Evolutionary conservation across 1,139 yeast genomes (phyloP).

Genomic region (Scheffersomyces lignicola): DNA sequence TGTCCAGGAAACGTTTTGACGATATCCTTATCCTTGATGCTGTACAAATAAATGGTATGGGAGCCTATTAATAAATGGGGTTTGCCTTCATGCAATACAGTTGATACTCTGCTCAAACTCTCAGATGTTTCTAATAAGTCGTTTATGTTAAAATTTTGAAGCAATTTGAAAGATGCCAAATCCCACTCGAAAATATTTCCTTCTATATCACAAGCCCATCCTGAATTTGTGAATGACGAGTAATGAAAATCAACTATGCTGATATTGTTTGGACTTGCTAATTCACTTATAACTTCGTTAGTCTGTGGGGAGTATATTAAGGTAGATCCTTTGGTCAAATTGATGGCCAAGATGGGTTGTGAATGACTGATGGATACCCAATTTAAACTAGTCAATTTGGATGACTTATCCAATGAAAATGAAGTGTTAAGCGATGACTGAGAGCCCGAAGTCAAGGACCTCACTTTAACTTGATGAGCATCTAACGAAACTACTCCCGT

Average conservation of each 20-base stretch:
- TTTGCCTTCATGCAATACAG: slow-evolving; percentile 34
- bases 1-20: slow-evolving; percentile 68
- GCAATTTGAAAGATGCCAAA: slow-evolving; percentile 38
- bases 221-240: slow-evolving; percentile 40
- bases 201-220: slow-evolving; percentile 65
- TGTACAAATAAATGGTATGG: slow-evolving; percentile 57
- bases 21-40: slow-evolving; percentile 35
- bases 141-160: slow-evolving; percentile 43
- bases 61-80: slow-evolving; percentile 62
- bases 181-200: slow-evolving; percentile 72
- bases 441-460: slow-evolving; percentile 40
- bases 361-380: slow-evolving; percentile 54
- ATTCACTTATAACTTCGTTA: slow-evolving; percentile 53
- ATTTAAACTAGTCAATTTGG: slow-evolving; percentile 49
- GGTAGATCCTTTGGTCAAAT: slow-evolving; percentile 65
- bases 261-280: slow-evolving; percentile 51
- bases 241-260: slow-evolving; percentile 56
- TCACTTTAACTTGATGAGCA: slow-evolving; percentile 69
- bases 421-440: slow-evolving; percentile 39
- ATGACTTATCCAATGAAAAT: slow-evolving; percentile 56
- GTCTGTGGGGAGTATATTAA: slow-evolving; percentile 68
- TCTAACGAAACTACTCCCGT: slow-evolving; percentile 72
- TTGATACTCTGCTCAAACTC: slow-evolving; percentile 30
- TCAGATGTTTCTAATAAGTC: slow-evolving; percentile 38
- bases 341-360: slow-evolving; percentile 54